Evolutionary conservation across 257 asterid species (phyloP).

Genomic region (Verbena officinalis): DNA sequence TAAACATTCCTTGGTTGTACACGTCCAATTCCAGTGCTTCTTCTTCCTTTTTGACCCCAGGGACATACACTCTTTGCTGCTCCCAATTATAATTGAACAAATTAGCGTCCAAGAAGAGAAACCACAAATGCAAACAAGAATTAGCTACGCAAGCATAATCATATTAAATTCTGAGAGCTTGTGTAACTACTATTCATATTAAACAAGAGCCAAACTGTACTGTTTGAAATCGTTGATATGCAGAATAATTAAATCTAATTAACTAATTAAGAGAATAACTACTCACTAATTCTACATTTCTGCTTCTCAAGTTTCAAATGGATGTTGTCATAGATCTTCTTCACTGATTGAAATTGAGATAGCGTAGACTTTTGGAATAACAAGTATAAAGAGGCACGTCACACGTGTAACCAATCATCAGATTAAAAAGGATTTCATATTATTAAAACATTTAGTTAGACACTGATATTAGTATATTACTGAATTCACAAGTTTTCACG

Average conservation of each 20-base stretch:
- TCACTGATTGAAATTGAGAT: background rate
- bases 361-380: background rate
- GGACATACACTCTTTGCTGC: slow-evolving; percentile 59
- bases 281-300: background rate
- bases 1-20: slow-evolving; percentile 65
- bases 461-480: background rate
- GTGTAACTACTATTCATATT: background rate
- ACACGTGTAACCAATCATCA: background rate
- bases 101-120: background rate
- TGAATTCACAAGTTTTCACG: background rate
- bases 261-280: background rate
- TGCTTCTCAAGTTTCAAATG: background rate
- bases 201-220: background rate
- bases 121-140: background rate
- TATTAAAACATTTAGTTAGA: background rate
- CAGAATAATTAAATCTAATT: too few relatives aligned
- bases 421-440: background rate
- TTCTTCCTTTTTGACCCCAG: slow-evolving; percentile 49
- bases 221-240: background rate
- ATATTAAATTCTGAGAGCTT: background rate
- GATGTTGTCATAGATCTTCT: background rate
- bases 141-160: slow-evolving; percentile 3
- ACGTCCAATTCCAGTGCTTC: slow-evolving; percentile 56
- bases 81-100: background rate
- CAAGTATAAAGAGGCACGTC: background rate